Evolutionary conservation across 2,329 filamentous ascomycete species (phyloP), one percentile per base, ranked within the genome.

Genomic region (Parascedosporium putredinis): DNA sequence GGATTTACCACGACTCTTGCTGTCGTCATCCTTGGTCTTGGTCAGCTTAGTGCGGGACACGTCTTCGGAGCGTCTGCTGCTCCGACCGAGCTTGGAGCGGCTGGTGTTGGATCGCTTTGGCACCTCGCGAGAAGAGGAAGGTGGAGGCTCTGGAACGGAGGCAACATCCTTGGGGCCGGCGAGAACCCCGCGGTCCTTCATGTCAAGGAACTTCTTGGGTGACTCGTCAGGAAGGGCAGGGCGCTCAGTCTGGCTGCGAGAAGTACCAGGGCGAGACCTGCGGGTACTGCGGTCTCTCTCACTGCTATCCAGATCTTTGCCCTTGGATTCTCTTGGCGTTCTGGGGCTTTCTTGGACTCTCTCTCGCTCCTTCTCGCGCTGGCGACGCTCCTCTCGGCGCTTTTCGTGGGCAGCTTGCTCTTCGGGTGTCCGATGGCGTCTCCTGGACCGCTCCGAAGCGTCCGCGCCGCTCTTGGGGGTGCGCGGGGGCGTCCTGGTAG

Each of bases 391-490:
- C 47, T 67, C 69, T 59, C 71, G 76, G 52, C 69, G 68, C 54
- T 59, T 69, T 2, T 78, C 74, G 49, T 75, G 70, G 2, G 67
- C 70, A 14, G 66, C 71, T 52, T 74, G 72, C 55, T 77, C 72
- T 53, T 76, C 72, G 2, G 67, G 62, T 2, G 70, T 73, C 51
- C 72, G 68, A 38, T 66, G 64, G 48, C 59, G 58, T 23, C 59
- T 12, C 9, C 40, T 20, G 48, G 38, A 29, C 14, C 31, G 38
- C 23, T 34, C 27, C 12, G 27, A 38, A 10, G 40, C 52, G 18
- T 49, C 43, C 33, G 51, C 53, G 16, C 51, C 47, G 29, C 52
- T 54, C 25, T 47, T 52, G n/a, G 48, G 48, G 5, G 48, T 45
- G 16, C 42, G 48, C 1, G 47, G 47, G 12, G 48, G 48, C n/a